A percentile compares a stretch with the other conserved stretches of the same genome.
These are phyloP conservation scores for Xylaria hypoxylon DNA, from an alignment of 2,329 filamentous ascomycete genomes.

Conservation along the genomic window DNA sequence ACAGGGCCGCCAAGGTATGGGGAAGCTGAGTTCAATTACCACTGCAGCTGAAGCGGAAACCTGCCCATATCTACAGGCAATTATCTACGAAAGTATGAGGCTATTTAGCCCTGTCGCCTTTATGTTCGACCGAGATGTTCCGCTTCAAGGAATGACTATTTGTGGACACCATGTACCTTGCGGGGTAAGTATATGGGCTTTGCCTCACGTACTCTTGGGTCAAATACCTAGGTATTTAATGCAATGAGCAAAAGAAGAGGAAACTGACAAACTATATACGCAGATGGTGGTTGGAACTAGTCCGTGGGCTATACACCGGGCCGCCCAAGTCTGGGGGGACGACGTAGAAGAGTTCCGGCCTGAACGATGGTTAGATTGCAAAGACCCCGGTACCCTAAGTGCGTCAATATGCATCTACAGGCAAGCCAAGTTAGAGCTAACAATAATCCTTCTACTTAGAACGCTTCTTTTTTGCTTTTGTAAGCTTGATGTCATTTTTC, in stretches of 20 bases:
- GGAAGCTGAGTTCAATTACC: slow-evolving; percentile 16
- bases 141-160: slow-evolving; percentile 34
- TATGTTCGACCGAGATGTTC: slow-evolving; percentile 32
- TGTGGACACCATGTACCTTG: slow-evolving; percentile 27
- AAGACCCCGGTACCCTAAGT: slow-evolving; percentile 26
- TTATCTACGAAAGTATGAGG: slow-evolving; percentile 34
- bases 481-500: background rate
- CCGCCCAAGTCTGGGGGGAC: slow-evolving; percentile 26
- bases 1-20: slow-evolving; percentile 4
- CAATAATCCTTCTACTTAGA: slow-evolving; percentile 4
- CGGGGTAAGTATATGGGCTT: slow-evolving; percentile 29
- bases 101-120: slow-evolving; percentile 19
- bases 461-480: slow-evolving; percentile 37
- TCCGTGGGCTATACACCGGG: slow-evolving; percentile 32
- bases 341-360: slow-evolving; percentile 35
- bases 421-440: background rate
- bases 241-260: background rate
- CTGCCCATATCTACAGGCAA: slow-evolving; percentile 32
- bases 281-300: slow-evolving; percentile 36
- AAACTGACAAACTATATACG: slow-evolving; percentile 6
- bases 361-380: slow-evolving; percentile 33
- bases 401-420: background rate
- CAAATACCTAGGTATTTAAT: background rate
- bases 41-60: slow-evolving; percentile 22
- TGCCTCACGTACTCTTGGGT: background rate